Percentiles rank a stretch among this genome's conserved stretches.
Evolutionary conservation across 2,329 filamentous ascomycete genomes (phyloP).

Genomic region (Trematosphaeria pertusa): DNA sequence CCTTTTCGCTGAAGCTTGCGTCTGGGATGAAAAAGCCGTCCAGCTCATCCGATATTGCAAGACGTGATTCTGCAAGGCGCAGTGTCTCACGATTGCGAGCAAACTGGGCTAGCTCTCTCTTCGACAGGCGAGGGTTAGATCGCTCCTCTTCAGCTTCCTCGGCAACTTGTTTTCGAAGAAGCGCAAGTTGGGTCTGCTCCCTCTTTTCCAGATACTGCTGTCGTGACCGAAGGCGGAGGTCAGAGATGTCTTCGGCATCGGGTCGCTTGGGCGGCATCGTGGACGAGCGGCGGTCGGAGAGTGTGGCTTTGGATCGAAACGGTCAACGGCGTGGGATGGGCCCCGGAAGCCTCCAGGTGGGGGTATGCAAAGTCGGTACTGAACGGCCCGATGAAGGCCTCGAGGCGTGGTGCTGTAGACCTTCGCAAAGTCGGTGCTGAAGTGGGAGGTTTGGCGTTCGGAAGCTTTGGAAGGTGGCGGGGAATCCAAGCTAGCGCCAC

Average conservation of each 20-base stretch:
- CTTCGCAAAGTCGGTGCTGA: too few relatives aligned
- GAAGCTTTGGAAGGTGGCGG: too few relatives aligned
- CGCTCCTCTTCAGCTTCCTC: slow-evolving; percentile 84
- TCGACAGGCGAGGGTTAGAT: slow-evolving; percentile 75
- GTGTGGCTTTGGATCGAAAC: too few relatives aligned
- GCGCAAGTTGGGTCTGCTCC: slow-evolving; percentile 80
- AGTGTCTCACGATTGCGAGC: slow-evolving; percentile 82
- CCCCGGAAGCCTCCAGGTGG: too few relatives aligned
- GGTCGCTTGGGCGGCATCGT: slow-evolving; percentile 40
- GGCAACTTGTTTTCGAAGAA: slow-evolving; percentile 88
- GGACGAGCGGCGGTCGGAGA: too few relatives aligned
- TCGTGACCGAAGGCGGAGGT: slow-evolving; percentile 81
- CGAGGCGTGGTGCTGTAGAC: too few relatives aligned
- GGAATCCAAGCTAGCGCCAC: too few relatives aligned
- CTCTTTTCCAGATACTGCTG: slow-evolving; percentile 95
- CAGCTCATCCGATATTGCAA: slow-evolving; percentile 87
- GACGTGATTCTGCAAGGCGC: slow-evolving; percentile 80
- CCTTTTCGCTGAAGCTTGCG: slow-evolving; percentile 87
- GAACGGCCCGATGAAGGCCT: too few relatives aligned
- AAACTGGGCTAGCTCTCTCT: slow-evolving; percentile 85
- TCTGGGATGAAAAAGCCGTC: slow-evolving; percentile 95
- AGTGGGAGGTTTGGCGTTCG: too few relatives aligned
- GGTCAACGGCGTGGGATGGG: too few relatives aligned
- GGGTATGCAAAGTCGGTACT: too few relatives aligned
- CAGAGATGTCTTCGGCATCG: slow-evolving; percentile 61